phyloP scores from a whole-genome alignment of 257 asterid species.

The Nicotiana benthamiana region DNA sequence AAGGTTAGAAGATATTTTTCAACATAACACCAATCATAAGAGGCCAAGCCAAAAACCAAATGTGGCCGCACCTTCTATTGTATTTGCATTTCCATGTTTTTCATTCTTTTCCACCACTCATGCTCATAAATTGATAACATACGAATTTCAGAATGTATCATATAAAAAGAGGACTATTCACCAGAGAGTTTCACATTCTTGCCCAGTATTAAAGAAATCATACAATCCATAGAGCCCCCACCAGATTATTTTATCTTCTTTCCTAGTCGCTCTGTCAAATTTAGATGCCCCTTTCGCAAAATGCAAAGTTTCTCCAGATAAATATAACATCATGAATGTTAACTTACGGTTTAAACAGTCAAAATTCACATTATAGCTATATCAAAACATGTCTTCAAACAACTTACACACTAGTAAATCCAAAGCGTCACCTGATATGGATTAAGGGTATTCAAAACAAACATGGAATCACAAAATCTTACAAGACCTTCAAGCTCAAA shows the following conservation, averaged over 20 bases:
- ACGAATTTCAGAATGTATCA: background rate
- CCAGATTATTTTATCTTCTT: background rate
- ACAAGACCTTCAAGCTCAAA: slow-evolving; percentile 12
- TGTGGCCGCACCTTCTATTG: background rate
- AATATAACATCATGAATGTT: background rate
- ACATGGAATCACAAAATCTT: background rate
- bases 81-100: background rate
- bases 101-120: background rate
- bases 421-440: background rate
- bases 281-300: background rate
- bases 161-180: background rate
- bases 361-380: background rate
- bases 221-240: background rate
- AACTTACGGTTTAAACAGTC: background rate
- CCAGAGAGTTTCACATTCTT: background rate
- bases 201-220: background rate
- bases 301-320: background rate
- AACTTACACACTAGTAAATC: slow-evolving; percentile 4
- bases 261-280: background rate
- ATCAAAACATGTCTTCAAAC: background rate
- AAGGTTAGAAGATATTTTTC: background rate
- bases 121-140: background rate
- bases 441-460: background rate
- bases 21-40: background rate
- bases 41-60: background rate